Evolutionary conservation across 331 rosid species (phyloP), one percentile per base, ranked within the genome.

Genomic region (Quercus phellos): DNA sequence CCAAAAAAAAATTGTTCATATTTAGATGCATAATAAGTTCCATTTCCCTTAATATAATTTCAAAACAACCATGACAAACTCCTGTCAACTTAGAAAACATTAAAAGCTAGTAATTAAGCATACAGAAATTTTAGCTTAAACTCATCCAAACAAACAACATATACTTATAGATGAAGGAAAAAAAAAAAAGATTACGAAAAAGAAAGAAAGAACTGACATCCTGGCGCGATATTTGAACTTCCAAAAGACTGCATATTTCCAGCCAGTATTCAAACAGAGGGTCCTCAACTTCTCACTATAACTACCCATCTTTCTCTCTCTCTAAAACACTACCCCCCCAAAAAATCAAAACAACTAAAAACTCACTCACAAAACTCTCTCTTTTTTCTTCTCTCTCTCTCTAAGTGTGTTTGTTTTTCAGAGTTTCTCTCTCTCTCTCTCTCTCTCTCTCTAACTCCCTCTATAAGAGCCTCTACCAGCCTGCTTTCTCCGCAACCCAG

Each of bases 401-500:
- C 55, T 70, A 7, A 55, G 24, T 4, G 3, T 38, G 12, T 9
- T 38, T 38, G 9, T 38, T 38, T 38, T 38, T 38, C 46, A 38
- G 46, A 38, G 46, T 38, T 38, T 38, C 17, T 6, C 72, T 60
- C 51, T 24, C 24, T 24, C 82, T 29, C 34, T 4, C 32, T 29
- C 70, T 46, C 43, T 72, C 72, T 78, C 85, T 73, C 80, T 79
- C 97, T 95, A 95, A 88, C 99, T 95, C 68, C 96, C 99, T 83
- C 99, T 88, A 32, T 95, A 95, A 13, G 99, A 95, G 24, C 99
- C 99, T 93, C 99, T 87, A 85, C 99, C 98, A 70, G 99, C 99
- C 87, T 95, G 99, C 79, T 95, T 95, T 83, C 92, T 95, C 88
- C 99, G 82, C 75, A 95, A 81, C 79, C 99, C 98, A 13, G 99